These are phyloP conservation scores for Cystobasidium onofrii DNA, from an alignment of 768 basidiomycete genomes.

Conservation along the genomic window DNA sequence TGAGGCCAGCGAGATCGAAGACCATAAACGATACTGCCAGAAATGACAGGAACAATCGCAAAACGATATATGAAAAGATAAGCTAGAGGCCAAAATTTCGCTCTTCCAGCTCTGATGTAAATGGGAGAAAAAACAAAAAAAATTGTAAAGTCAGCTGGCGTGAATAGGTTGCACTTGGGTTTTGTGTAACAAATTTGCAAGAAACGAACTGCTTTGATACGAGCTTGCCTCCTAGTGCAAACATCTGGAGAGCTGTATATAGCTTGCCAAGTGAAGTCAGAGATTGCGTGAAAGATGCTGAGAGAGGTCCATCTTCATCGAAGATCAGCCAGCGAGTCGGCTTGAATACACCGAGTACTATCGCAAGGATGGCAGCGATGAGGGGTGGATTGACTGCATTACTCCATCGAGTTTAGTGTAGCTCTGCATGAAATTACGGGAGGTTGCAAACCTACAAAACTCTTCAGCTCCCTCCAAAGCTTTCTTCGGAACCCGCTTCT, in stretches of 20 bases:
- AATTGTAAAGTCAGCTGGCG: background rate
- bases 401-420: background rate
- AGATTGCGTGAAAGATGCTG: slow-evolving; percentile 25
- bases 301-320: background rate
- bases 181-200: too few relatives aligned
- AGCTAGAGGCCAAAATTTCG: background rate
- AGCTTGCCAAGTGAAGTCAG: slow-evolving; percentile 21
- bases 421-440: too few relatives aligned
- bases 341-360: slow-evolving; percentile 13
- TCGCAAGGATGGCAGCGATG: slow-evolving; percentile 19
- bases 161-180: too few relatives aligned
- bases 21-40: slow-evolving; percentile 11
- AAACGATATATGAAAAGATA: slow-evolving; percentile 31
- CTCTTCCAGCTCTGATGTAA: slow-evolving; percentile 8
- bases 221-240: slow-evolving; percentile 25
- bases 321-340: slow-evolving; percentile 14
- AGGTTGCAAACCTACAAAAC: slow-evolving; percentile 9
- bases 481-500: background rate
- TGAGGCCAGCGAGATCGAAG: slow-evolving; percentile 10
- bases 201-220: slow-evolving; percentile 15
- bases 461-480: background rate
- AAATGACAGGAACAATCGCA: slow-evolving; percentile 2
- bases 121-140: too few relatives aligned
- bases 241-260: slow-evolving; percentile 25
- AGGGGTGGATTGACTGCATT: slow-evolving; percentile 30